Percentiles rank a stretch among this genome's conserved stretches.
Conservation (phyloP, 352 stramenopile species). For the Phytophthora boehmeriae region DNA sequence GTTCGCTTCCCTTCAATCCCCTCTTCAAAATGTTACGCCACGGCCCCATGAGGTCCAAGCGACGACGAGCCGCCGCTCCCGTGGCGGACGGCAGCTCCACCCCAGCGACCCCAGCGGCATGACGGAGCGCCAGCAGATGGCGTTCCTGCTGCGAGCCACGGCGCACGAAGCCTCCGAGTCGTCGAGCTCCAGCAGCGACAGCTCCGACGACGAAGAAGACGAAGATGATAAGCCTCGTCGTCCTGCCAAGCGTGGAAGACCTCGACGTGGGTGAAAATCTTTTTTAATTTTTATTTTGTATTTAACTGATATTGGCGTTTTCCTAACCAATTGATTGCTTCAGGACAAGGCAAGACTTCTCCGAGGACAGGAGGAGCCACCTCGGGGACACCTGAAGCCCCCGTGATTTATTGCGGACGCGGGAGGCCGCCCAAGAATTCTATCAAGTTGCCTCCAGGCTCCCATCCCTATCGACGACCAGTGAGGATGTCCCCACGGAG, state of each 20-base stretch:
- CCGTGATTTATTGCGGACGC: slow-evolving; percentile 45
- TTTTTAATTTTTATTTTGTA: slow-evolving; percentile 10
- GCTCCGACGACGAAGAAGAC: slow-evolving; percentile 40
- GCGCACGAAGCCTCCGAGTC: slow-evolving; percentile 61
- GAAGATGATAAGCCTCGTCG: slow-evolving; percentile 28
- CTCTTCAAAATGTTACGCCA: not conserved
- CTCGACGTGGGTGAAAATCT: slow-evolving; percentile 20
- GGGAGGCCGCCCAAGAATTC: slow-evolving; percentile 52
- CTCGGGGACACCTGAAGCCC: slow-evolving; percentile 14
- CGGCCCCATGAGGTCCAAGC: slow-evolving; percentile 14
- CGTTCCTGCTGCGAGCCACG: slow-evolving; percentile 80
- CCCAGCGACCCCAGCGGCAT: slow-evolving; percentile 65
- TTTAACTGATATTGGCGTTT: slow-evolving; percentile 9
- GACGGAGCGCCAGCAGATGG: slow-evolving; percentile 85
- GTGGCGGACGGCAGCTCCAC: slow-evolving; percentile 16
- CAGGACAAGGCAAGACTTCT: slow-evolving; percentile 23
- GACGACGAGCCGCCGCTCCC: slow-evolving; percentile 26
- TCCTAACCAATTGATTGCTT: slow-evolving; percentile 8
- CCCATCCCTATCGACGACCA: slow-evolving; percentile 16
- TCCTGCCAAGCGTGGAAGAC: slow-evolving; percentile 35
- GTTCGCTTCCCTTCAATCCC: no score
- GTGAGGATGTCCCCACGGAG: slow-evolving; percentile 35
- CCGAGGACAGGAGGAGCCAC: slow-evolving; percentile 9
- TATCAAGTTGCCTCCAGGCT: slow-evolving; percentile 41
- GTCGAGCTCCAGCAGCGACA: slow-evolving; percentile 28